Conservation (phyloP, 2,329 filamentous ascomycete genomes). For the Colletotrichum siamense region DNA sequence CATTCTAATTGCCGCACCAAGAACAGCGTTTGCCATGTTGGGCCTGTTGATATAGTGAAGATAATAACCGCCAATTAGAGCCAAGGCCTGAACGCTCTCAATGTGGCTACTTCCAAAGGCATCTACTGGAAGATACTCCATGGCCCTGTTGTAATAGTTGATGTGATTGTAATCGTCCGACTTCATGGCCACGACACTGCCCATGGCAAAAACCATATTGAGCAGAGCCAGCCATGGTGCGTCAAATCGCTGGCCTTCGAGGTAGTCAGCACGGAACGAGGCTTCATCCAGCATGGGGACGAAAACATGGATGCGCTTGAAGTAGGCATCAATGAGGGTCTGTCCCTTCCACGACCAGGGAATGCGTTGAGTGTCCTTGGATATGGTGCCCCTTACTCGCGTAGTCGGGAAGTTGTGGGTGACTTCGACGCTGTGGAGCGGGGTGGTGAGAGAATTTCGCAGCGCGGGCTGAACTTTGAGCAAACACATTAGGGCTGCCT, state of each 20-base stretch:
- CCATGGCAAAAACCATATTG: slow-evolving; percentile 80
- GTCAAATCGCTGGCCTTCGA: slow-evolving; percentile 62
- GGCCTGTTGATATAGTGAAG: slow-evolving; percentile 80
- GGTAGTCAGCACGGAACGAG: slow-evolving; percentile 67
- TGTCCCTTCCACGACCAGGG: slow-evolving; percentile 70
- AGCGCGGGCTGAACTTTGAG: slow-evolving; percentile 58
- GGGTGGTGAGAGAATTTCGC: slow-evolving; percentile 48
- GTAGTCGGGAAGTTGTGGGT: slow-evolving; percentile 49
- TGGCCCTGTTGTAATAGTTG: slow-evolving; percentile 72
- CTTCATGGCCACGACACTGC: slow-evolving; percentile 71
- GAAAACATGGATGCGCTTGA: slow-evolving; percentile 74
- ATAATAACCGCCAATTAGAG: slow-evolving; percentile 77
- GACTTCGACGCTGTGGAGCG: slow-evolving; percentile 52
- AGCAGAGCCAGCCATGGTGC: slow-evolving; percentile 74
- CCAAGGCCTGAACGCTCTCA: slow-evolving; percentile 75
- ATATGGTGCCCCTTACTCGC: slow-evolving; percentile 45
- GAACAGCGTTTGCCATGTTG: slow-evolving; percentile 76
- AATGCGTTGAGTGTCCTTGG: slow-evolving; percentile 55
- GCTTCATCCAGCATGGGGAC: slow-evolving; percentile 77
- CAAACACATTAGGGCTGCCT: slow-evolving; percentile 77
- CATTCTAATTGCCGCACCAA: slow-evolving; percentile 75
- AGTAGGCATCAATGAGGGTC: slow-evolving; percentile 76
- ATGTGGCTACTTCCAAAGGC: slow-evolving; percentile 67
- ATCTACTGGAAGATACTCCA: slow-evolving; percentile 70
- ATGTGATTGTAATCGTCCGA: slow-evolving; percentile 71